These are phyloP conservation scores for Onygena corvina DNA, from an alignment of 2,329 filamentous ascomycete genomes.

Conservation along the genomic window DNA sequence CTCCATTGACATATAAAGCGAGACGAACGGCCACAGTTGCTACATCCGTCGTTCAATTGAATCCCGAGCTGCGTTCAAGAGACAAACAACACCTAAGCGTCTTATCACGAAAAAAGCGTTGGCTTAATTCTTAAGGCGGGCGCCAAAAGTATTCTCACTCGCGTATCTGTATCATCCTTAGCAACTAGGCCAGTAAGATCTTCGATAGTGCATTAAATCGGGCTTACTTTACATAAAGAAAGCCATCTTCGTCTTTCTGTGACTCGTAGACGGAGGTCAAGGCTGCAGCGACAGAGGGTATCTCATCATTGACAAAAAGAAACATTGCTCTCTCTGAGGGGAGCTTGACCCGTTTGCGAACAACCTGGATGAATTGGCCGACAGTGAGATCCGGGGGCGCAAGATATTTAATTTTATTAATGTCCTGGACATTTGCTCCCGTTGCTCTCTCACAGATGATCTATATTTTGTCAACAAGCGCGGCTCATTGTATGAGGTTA, in stretches of 20 bases:
- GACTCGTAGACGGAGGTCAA: constrained; percentile 99
- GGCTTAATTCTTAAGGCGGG: constrained; percentile 16
- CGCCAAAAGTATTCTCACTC: constrained; percentile 96
- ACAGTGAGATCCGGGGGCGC: constrained; percentile 96
- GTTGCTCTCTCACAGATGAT: constrained; percentile 99
- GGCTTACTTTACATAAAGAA: constrained; percentile 90
- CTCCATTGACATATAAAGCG: neutral
- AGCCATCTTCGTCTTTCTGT: constrained; percentile 81
- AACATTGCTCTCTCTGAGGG: constrained; percentile 99
- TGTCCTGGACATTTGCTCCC: constrained; percentile 96
- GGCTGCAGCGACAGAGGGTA: constrained; percentile 87
- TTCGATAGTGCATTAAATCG: too few relatives aligned
- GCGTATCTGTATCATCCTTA: constrained; percentile 53
- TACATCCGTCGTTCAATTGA: neutral
- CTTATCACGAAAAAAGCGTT: too few relatives aligned
- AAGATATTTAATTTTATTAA: constrained; percentile 99
- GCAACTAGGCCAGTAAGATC: too few relatives aligned
- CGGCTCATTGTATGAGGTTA: neutral
- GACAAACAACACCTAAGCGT: neutral
- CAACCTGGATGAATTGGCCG: constrained; percentile 99
- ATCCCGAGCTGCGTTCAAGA: neutral
- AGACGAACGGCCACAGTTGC: neutral
- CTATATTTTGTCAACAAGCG: constrained; percentile 35
- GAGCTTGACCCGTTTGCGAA: constrained; percentile 98
- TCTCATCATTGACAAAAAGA: constrained; percentile 98